phyloP scores from a whole-genome alignment of 345 rosid genomes.

The Theobroma cacao region DNA sequence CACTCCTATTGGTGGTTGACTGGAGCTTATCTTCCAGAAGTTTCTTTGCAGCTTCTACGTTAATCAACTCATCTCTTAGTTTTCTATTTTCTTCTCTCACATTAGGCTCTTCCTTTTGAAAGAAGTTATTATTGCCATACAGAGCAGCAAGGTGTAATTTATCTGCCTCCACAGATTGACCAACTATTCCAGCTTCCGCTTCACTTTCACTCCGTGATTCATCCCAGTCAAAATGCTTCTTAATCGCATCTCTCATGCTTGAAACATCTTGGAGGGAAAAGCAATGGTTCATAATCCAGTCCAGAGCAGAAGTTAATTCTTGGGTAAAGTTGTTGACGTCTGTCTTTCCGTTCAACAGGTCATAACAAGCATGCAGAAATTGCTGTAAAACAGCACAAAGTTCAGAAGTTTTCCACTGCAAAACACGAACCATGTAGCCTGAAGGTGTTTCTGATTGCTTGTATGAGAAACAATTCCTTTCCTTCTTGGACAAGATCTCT shows the following conservation, averaged over 20 bases:
- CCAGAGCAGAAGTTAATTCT: conserved; percentile 61
- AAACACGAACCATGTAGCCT: conserved; percentile 67
- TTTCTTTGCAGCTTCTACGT: conserved; percentile 28
- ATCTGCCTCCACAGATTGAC: conserved; percentile 41
- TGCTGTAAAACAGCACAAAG: conserved; percentile 45
- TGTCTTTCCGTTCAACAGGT: conserved; percentile 53
- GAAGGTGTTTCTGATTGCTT: conserved; percentile 50
- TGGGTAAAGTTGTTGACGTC: conserved; percentile 53
- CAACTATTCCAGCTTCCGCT: conserved; percentile 42
- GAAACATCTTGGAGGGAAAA: conserved; percentile 94
- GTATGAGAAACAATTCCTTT: conserved; percentile 32
- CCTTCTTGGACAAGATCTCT: conserved; percentile 35
- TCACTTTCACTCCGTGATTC: conserved; percentile 64
- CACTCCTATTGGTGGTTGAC: conserved; percentile 27
- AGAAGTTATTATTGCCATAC: conserved; percentile 9
- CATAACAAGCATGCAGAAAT: conserved; percentile 67
- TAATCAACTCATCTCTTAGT: conserved; percentile 21
- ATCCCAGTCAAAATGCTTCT: conserved; percentile 69
- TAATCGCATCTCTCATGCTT: conserved; percentile 72
- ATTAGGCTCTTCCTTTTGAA: conserved; percentile 27
- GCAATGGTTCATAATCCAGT: conserved; percentile 86
- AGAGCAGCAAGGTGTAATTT: conserved; percentile 20
- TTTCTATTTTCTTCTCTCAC: conserved; percentile 35
- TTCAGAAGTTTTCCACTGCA: conserved; percentile 93
- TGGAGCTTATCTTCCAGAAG: conserved; percentile 27